phyloP scores from a whole-genome alignment of 768 basidiomycete genomes.

The Ramaria sp. region DNA sequence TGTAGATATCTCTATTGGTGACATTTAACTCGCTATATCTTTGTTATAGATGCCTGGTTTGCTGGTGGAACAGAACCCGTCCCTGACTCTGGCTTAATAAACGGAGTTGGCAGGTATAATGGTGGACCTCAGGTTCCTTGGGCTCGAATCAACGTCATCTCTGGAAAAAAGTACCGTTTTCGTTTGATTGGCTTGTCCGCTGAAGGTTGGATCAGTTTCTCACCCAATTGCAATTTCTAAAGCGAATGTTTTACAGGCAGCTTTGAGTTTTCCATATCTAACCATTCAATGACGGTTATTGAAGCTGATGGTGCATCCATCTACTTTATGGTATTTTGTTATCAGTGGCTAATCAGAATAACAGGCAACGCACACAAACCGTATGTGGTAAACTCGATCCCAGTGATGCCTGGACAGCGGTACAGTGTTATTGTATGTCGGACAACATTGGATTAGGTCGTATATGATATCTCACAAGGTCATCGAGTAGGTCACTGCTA shows the following conservation, averaged over 20 bases:
- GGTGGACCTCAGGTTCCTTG: conserved; percentile 6
- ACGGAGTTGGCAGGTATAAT: conserved; percentile 23
- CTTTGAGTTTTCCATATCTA: conserved; percentile 34
- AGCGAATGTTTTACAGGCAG: neutral
- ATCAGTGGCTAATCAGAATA: conserved; percentile 33
- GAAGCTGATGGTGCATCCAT: conserved; percentile 16
- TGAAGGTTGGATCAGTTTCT: neutral
- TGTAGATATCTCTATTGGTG: neutral
- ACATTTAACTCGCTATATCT: neutral
- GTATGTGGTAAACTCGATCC: conserved; percentile 15
- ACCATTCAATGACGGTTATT: conserved; percentile 34
- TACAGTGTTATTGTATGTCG: conserved; percentile 17
- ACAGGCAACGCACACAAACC: conserved; percentile 13
- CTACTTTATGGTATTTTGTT: conserved; percentile 28
- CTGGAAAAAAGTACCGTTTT: conserved; percentile 2
- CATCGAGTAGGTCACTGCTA: conserved; percentile 14
- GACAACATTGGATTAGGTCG: neutral
- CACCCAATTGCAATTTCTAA: neutral
- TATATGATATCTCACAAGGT: neutral
- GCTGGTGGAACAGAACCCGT: conserved; percentile 4
- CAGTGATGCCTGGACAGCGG: conserved; percentile 23
- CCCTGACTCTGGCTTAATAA: conserved; percentile 37
- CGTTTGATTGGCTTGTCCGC: conserved; percentile 7
- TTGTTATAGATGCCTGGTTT: conserved; percentile 1
- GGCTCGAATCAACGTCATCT: conserved; percentile 4